Conservation (phyloP, 768 basidiomycete species). For the Podaxis pistillaris region DNA sequence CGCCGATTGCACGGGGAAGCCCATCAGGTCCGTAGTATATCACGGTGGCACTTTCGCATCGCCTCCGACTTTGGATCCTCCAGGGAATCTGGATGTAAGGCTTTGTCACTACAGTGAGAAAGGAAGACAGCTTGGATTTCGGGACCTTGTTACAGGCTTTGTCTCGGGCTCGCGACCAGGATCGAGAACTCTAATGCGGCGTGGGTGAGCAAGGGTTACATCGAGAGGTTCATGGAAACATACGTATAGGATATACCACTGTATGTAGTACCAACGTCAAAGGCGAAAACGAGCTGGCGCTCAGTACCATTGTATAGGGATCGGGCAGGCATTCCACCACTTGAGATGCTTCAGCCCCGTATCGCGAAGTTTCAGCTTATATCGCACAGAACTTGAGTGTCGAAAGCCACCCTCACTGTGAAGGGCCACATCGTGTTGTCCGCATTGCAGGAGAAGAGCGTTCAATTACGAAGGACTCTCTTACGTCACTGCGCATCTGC, state of each 20-base stretch:
- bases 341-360: no score
- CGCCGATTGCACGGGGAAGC: slow-evolving; percentile 36
- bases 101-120: not conserved
- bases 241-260: slow-evolving; percentile 8
- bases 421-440: no score
- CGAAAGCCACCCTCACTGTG: no score
- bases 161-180: not conserved
- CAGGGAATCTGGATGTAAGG: slow-evolving; percentile 29
- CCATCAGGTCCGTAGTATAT: slow-evolving; percentile 43
- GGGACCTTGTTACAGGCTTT: not conserved
- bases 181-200: not conserved
- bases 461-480: no score
- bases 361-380: no score
- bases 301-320: not conserved
- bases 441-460: no score
- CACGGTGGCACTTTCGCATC: slow-evolving; percentile 46
- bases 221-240: not conserved
- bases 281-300: not conserved
- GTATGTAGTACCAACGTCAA: slow-evolving; percentile 2
- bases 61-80: slow-evolving; percentile 35
- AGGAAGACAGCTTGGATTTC: no score
- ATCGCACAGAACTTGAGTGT: no score
- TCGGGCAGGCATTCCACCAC: not conserved
- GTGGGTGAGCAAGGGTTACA: not conserved
- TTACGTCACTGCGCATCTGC: no score